Conservation (phyloP, 2,329 filamentous ascomycete species). For the Arthrobotrys megalospora region DNA sequence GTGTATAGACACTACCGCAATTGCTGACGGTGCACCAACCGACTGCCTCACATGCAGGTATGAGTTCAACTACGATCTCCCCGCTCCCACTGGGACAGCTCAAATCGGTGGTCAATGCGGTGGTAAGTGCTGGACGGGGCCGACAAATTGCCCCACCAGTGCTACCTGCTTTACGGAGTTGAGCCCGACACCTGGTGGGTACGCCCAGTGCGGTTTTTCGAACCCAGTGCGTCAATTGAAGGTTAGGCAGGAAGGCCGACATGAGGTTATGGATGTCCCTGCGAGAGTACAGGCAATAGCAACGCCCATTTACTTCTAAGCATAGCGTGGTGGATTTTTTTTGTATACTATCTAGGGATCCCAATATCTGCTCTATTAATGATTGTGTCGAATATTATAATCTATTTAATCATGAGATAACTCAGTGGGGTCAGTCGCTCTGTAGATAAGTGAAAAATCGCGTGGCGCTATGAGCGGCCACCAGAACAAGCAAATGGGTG, state of each 20-base stretch:
- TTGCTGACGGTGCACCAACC: background rate
- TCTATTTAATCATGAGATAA: slow-evolving; percentile 16
- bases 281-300: slow-evolving; percentile 20
- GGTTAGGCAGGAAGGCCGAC: background rate
- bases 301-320: slow-evolving; percentile 29
- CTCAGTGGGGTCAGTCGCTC: background rate
- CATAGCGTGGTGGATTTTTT: background rate
- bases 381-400: slow-evolving; percentile 13
- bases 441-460: background rate
- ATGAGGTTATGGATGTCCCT: slow-evolving; percentile 8
- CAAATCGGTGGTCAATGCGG: slow-evolving; percentile 25
- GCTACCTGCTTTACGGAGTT: slow-evolving; percentile 34
- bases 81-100: slow-evolving; percentile 19
- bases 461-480: slow-evolving; percentile 4
- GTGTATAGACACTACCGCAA: slow-evolving; percentile 15
- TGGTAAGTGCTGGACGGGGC: slow-evolving; percentile 36
- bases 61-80: slow-evolving; percentile 20
- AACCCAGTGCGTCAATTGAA: slow-evolving; percentile 2
- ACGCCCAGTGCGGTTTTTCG: slow-evolving; percentile 15
- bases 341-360: slow-evolving; percentile 23
- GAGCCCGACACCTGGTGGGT: slow-evolving; percentile 18
- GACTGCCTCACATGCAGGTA: slow-evolving; percentile 8
- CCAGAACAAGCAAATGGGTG: slow-evolving; percentile 1
- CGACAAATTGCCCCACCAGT: slow-evolving; percentile 30
- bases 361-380: slow-evolving; percentile 11